These are phyloP conservation scores for Corylus heterophylla DNA, from an alignment of 306 rosid species.

Conservation along the genomic window DNA sequence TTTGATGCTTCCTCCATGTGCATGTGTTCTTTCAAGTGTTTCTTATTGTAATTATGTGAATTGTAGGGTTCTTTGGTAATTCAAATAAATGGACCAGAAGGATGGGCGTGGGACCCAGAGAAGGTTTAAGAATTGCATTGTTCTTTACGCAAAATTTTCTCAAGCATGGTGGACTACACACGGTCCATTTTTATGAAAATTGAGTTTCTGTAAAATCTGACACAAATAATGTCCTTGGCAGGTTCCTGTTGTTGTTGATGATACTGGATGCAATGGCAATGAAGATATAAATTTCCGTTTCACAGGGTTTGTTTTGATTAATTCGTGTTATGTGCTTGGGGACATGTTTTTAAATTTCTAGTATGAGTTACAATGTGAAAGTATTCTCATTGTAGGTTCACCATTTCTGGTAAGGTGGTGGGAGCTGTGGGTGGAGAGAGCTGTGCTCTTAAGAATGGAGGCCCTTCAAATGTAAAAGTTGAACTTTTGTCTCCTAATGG, in stretches of 20 bases:
- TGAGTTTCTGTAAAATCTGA: constrained; percentile 23
- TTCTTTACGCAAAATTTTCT: neutral
- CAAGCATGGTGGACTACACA: neutral
- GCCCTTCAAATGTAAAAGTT: constrained; percentile 82
- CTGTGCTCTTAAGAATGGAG: constrained; percentile 70
- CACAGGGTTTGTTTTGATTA: constrained; percentile 65
- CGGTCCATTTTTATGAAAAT: constrained; percentile 16
- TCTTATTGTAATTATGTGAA: constrained; percentile 32
- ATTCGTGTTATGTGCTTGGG: constrained; percentile 10
- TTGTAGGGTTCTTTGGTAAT: constrained; percentile 86
- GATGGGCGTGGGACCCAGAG: constrained; percentile 96
- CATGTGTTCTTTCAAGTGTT: constrained; percentile 20
- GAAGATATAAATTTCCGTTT: constrained; percentile 90
- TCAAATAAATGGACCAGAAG: constrained; percentile 85
- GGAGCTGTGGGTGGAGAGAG: constrained; percentile 92
- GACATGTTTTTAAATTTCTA: constrained; percentile 14
- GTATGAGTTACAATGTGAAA: constrained; percentile 16
- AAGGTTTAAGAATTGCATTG: constrained; percentile 50
- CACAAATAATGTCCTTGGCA: constrained; percentile 22
- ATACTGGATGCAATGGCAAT: constrained; percentile 83
- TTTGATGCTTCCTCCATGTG: neutral
- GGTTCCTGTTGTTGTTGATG: constrained; percentile 88
- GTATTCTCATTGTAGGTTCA: constrained; percentile 59
- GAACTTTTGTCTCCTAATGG: constrained; percentile 69
- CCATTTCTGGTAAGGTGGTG: constrained; percentile 83